Percentiles rank a stretch among this genome's conserved stretches.
Evolutionary conservation across 352 stramenopile genomes (phyloP).

Genomic region (Phytopythium chamaehyphon): DNA sequence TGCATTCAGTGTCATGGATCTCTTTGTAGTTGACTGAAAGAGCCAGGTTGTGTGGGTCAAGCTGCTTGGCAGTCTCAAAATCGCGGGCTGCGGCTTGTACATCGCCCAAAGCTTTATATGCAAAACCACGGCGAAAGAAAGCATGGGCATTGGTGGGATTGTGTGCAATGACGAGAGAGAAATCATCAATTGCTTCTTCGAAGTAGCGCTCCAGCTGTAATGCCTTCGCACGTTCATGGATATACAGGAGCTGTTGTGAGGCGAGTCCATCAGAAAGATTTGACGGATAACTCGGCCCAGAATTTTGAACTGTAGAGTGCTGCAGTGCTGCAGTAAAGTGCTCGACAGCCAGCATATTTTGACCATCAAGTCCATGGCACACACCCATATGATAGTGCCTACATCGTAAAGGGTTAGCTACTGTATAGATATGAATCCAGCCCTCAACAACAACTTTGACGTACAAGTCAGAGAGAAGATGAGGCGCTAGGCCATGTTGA

Average conservation of each 20-base stretch:
- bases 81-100: conserved; percentile 54
- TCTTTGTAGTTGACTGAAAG: conserved; percentile 82
- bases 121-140: conserved; percentile 78
- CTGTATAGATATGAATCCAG: neutral
- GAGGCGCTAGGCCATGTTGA: conserved; percentile 11
- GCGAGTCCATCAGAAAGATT: neutral
- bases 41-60: conserved; percentile 62
- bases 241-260: conserved; percentile 24
- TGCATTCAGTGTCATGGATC: conserved; percentile 62
- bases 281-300: neutral
- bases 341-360: conserved; percentile 64
- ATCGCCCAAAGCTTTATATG: conserved; percentile 55
- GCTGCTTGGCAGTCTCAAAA: conserved; percentile 61
- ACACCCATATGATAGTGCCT: conserved; percentile 78
- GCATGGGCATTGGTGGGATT: conserved; percentile 82
- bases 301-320: conserved; percentile 11
- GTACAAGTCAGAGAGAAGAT: conserved; percentile 60
- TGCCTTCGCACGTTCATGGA: conserved; percentile 77
- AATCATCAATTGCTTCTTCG: conserved; percentile 69
- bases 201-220: conserved; percentile 71
- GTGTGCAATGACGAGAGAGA: conserved; percentile 57
- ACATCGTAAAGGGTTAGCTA: neutral
- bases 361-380: conserved; percentile 37
- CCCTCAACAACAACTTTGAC: conserved; percentile 5
- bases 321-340: conserved; percentile 49